A percentile compares a stretch with the other conserved stretches of the same genome.
These are phyloP conservation scores for Drechslerella dactyloides DNA, from an alignment of 2,329 filamentous ascomycete species.

Conservation along the genomic window DNA sequence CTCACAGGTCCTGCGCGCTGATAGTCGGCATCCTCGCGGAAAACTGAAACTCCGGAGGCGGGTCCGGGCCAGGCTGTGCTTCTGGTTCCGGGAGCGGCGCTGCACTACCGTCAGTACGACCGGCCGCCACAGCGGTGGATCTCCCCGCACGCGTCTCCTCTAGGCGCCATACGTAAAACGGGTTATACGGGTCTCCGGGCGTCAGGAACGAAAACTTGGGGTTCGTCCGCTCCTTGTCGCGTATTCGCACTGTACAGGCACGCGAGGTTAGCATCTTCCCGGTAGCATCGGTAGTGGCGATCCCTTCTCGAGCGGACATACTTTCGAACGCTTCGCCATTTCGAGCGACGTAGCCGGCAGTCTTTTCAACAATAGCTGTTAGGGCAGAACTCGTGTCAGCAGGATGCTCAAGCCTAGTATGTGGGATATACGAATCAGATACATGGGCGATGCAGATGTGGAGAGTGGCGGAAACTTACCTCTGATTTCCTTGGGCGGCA, in stretches of 20 bases:
- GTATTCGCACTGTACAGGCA: conserved; percentile 69
- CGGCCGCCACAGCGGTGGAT: conserved; percentile 78
- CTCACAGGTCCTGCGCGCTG: conserved; percentile 85
- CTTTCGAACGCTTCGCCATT: conserved; percentile 72
- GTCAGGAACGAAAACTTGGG: conserved; percentile 91
- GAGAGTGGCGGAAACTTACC: conserved; percentile 57
- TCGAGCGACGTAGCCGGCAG: conserved; percentile 84
- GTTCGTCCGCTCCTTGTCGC: conserved; percentile 80
- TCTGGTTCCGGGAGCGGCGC: conserved; percentile 62
- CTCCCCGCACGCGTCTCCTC: conserved; percentile 83
- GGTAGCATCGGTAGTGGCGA: conserved; percentile 25
- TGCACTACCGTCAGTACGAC: conserved; percentile 70
- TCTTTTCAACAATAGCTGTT: conserved; percentile 81
- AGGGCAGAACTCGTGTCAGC: conserved; percentile 33
- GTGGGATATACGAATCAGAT: conserved; percentile 33
- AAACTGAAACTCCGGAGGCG: conserved; percentile 87
- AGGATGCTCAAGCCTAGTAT: conserved; percentile 53
- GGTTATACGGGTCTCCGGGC: conserved; percentile 78
- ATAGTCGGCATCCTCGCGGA: conserved; percentile 97
- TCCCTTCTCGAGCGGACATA: conserved; percentile 53
- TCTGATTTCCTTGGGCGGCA: conserved; percentile 85
- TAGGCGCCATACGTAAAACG: conserved; percentile 90
- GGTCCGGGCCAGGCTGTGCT: conserved; percentile 80
- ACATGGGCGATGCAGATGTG: conserved; percentile 25
- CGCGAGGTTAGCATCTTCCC: conserved; percentile 21